Conservation (phyloP, 345 rosid genomes). For the Gossypium anomalum region DNA sequence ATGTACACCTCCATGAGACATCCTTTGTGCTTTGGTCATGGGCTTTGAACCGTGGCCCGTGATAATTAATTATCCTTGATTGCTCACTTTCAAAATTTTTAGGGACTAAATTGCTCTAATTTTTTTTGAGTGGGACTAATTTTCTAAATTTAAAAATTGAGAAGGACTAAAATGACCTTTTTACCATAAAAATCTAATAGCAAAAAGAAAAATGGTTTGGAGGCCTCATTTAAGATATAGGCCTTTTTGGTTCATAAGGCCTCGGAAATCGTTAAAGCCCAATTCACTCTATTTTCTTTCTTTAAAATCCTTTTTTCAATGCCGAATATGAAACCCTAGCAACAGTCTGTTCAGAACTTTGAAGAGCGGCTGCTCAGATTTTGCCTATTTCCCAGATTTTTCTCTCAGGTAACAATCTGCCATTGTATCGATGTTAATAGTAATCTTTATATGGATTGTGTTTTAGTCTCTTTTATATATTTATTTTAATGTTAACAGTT, state of each 20-base stretch:
- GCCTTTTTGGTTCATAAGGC: neutral
- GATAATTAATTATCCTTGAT: no score
- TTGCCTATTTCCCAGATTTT: neutral
- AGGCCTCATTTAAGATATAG: neutral
- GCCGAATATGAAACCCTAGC: constrained; percentile 2
- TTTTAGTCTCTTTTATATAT: neutral
- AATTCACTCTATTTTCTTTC: neutral
- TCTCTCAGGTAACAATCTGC: neutral
- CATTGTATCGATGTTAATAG: neutral
- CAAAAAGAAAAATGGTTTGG: neutral
- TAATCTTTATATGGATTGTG: neutral
- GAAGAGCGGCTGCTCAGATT: neutral
- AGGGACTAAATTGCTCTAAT: no score
- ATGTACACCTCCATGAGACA: no score
- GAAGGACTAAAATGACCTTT: no score
- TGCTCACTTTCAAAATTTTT: no score
- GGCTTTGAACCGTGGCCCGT: no score
- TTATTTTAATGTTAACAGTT: neutral
- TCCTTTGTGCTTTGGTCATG: no score
- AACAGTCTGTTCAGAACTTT: neutral
- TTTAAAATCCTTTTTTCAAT: neutral
- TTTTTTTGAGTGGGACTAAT: no score
- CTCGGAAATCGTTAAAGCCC: neutral
- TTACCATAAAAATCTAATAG: no score
- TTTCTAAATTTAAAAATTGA: no score